Conservation (phyloP, 495 filamentous ascomycete species). For the Podospora anserina region DNA sequence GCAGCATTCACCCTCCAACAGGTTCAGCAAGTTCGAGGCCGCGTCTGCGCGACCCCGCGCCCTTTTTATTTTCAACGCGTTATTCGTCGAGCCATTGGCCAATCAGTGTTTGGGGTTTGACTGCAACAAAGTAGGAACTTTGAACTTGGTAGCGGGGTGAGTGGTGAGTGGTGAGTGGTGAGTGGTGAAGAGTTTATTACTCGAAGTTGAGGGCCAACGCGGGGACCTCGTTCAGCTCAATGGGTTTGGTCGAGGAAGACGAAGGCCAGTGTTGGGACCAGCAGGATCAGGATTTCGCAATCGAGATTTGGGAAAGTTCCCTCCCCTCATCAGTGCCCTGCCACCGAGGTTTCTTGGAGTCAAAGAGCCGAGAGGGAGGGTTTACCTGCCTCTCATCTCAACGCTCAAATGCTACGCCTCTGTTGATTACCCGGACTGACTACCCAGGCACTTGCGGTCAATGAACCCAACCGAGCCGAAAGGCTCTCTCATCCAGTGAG, state of each 20-base stretch:
- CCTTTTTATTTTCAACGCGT: neutral
- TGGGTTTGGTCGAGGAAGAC: neutral
- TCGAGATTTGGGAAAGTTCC: neutral
- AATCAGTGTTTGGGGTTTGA: neutral
- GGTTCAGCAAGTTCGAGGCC: neutral
- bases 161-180: neutral
- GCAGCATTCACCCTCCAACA: constrained; percentile 7
- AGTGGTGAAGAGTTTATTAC: neutral
- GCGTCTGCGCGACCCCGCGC: neutral
- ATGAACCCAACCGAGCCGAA: neutral
- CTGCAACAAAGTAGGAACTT: neutral
- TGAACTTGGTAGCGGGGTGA: neutral
- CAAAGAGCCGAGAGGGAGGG: neutral
- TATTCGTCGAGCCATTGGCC: constrained; percentile 5
- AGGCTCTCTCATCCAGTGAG: neutral
- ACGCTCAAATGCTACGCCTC: neutral
- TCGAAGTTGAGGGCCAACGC: neutral
- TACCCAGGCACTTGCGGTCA: neutral
- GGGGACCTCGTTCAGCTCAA: neutral
- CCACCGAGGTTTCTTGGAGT: neutral
- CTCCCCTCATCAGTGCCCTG: neutral
- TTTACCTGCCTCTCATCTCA: neutral
- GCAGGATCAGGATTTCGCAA: neutral
- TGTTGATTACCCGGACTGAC: neutral
- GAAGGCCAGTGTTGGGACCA: neutral